Base-by-base conservation (phyloP, 192 early-diverging fungal species). In the Helicostylum pulchrum region DNA sequence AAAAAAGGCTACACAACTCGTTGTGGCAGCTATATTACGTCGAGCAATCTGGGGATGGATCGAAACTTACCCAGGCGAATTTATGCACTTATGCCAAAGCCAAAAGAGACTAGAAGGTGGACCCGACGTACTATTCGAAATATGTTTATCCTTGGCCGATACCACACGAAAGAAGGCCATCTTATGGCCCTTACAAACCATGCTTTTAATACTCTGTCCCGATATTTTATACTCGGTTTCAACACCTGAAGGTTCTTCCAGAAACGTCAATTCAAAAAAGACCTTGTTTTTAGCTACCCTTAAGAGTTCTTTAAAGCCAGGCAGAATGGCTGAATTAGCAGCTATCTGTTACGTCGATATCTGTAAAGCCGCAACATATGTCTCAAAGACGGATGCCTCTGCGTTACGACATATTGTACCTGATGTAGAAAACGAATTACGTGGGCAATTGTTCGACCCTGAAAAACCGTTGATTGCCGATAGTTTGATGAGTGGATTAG, bases 21-120 rank as follows among this genome's bases (percentile, higher is more conserved):
- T 87, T n/a, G 76, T 89, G 66, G 88, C 91, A 0, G 78, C 88
- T 9, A 82, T 89, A 12, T 78, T 96, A 55, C 85, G 92, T 19
- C 86, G 88, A 26, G 85, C 85, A 5, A 92, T 98, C 63, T 96
- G 94, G 94, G 88, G 89, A 73, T 98, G 93, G 87, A 95, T 98
- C 42, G 87, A 92, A 57, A 83, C 86, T 10, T 95, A 92, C 67
- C 88, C 91, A 0, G 74, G 80, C 7, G 94, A 95, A 56, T 98
- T 93, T 71, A 83, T 90, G 43, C 80, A 83, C 50, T 77, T 95
- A 49, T 91, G 90, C 71, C 83, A 85, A 54, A 80, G 62, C 15
- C 78, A 80, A 61, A 78, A 74, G 50, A 74, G 83, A 5, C 67
- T 86, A 30, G 86, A 86, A 31, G 87, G 88, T 44, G 77, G 80